phyloP scores from a whole-genome alignment of 2,329 filamentous ascomycete genomes.

The Ciborinia camelliae region DNA sequence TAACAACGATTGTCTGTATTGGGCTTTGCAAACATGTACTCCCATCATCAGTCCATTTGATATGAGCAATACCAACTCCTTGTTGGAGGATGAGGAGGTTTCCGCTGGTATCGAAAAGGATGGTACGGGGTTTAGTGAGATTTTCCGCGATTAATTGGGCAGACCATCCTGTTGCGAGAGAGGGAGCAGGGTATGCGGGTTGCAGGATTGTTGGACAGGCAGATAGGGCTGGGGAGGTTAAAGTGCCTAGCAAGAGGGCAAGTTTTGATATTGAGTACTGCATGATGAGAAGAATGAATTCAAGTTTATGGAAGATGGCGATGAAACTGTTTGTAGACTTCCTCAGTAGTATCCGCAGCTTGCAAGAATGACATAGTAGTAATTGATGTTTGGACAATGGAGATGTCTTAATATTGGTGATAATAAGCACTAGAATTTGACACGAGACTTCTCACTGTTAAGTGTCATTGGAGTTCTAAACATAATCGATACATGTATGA shows the following conservation, averaged over 20 bases:
- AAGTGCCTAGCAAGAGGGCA: not conserved
- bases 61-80: constrained; percentile 32
- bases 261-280: not conserved
- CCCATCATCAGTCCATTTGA: constrained; percentile 30
- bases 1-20: constrained; percentile 28
- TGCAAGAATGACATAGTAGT: not conserved
- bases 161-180: constrained; percentile 32
- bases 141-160: constrained; percentile 32
- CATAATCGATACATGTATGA: not conserved
- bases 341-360: not conserved
- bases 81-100: constrained; percentile 36
- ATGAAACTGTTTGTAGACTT: not conserved
- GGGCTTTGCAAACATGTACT: constrained; percentile 28
- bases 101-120: constrained; percentile 36
- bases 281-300: not conserved
- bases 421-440: not conserved
- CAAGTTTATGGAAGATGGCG: not conserved
- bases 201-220: not conserved
- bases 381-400: not conserved
- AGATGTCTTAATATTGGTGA: not conserved
- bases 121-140: constrained; percentile 32
- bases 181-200: constrained; percentile 28
- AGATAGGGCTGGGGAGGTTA: no score
- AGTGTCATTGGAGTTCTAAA: not conserved
- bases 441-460: not conserved